These are phyloP conservation scores for Apiospora hydei DNA, from an alignment of 2,329 filamentous ascomycete genomes.

Conservation along the genomic window DNA sequence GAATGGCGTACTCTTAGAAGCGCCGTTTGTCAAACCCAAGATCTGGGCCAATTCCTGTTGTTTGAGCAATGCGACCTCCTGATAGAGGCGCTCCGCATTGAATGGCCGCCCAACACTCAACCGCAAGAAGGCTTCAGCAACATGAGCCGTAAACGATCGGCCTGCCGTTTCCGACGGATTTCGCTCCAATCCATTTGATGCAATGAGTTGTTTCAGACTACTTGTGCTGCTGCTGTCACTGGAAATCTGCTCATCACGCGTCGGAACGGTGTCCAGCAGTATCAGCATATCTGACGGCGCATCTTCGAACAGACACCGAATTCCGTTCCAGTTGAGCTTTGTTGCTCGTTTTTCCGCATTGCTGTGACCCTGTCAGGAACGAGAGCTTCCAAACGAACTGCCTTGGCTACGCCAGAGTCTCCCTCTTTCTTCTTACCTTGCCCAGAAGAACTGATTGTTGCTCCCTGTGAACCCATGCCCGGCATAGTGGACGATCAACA, in stretches of 20 bases:
- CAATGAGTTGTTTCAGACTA: slow-evolving; percentile 68
- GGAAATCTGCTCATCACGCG: slow-evolving; percentile 55
- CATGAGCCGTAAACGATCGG: slow-evolving; percentile 65
- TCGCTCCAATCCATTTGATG: slow-evolving; percentile 64
- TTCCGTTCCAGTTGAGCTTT: slow-evolving; percentile 69
- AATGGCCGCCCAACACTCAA: slow-evolving; percentile 63
- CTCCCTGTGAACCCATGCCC: slow-evolving; percentile 65
- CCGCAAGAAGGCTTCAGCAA: slow-evolving; percentile 62
- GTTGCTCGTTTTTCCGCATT: slow-evolving; percentile 64
- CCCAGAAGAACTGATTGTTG: slow-evolving; percentile 71
- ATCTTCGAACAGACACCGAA: slow-evolving; percentile 68
- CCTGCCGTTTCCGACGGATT: slow-evolving; percentile 51
- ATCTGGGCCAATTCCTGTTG: slow-evolving; percentile 54
- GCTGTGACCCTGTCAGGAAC: slow-evolving; percentile 54
- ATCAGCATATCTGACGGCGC: slow-evolving; percentile 69
- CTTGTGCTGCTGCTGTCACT: slow-evolving; percentile 45
- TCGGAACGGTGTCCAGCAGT: slow-evolving; percentile 67
- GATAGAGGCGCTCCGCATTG: slow-evolving; percentile 61
- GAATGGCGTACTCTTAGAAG: slow-evolving; percentile 45
- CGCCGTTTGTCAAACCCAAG: slow-evolving; percentile 54
- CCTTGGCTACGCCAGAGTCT: not conserved
- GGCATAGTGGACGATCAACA: slow-evolving; percentile 71
- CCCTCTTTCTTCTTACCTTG: slow-evolving; percentile 63
- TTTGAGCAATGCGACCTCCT: slow-evolving; percentile 58
- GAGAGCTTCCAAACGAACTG: slow-evolving; percentile 1